These are phyloP conservation scores for Fusarium protoensiforme DNA, from an alignment of 2,329 filamentous ascomycete genomes.

Conservation along the genomic window DNA sequence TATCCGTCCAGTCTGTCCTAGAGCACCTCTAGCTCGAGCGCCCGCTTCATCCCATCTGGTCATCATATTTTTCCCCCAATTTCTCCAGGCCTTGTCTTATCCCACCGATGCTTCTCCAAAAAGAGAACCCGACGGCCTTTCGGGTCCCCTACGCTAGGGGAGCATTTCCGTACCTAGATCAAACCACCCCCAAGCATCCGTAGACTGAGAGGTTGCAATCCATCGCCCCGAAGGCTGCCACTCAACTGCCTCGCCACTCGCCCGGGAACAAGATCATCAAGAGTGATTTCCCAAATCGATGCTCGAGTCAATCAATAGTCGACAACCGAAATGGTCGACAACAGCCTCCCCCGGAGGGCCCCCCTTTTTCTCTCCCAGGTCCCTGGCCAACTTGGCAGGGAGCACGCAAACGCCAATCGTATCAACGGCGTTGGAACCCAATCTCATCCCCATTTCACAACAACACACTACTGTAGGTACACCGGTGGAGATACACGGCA, in stretches of 20 bases:
- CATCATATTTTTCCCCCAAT: not conserved
- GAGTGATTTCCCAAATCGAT: not conserved
- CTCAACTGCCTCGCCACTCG: conserved; percentile 2
- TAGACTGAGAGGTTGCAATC: conserved; percentile 2
- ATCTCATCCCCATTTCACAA: not conserved
- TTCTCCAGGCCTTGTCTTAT: not conserved
- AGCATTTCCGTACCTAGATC: not conserved
- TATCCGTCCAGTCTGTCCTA: not conserved
- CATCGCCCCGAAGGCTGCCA: not conserved
- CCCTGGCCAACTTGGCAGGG: not conserved
- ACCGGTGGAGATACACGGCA: not conserved
- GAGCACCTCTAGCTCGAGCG: not conserved
- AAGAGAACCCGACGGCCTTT: not conserved
- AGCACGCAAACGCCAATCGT: not conserved
- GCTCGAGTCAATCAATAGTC: not conserved
- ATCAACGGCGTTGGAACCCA: not conserved
- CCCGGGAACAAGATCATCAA: not conserved
- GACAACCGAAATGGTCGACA: not conserved
- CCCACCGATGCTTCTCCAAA: not conserved
- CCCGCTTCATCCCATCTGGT: not conserved
- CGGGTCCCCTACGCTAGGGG: not conserved
- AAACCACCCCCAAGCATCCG: not conserved
- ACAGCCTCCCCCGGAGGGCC: not conserved
- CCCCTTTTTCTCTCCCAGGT: not conserved
- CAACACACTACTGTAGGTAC: not conserved